These are phyloP conservation scores for Ophiostoma tasmaniense DNA, from an alignment of 2,329 filamentous ascomycete genomes.

Conservation along the genomic window DNA sequence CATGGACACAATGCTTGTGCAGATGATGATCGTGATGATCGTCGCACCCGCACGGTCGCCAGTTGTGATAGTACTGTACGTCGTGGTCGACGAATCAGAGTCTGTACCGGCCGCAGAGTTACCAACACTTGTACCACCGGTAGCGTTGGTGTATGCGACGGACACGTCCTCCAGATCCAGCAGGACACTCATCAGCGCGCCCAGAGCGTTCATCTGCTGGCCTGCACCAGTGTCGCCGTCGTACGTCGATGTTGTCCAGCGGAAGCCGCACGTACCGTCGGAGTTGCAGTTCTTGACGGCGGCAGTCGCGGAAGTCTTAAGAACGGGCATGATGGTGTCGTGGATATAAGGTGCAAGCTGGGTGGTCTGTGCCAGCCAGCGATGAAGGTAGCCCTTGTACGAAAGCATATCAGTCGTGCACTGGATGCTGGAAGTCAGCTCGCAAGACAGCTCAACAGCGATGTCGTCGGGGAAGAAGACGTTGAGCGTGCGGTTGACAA, in stretches of 20 bases:
- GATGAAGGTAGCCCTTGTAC: slow-evolving; percentile 63
- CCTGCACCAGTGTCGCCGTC: slow-evolving; percentile 40
- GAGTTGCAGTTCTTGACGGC: slow-evolving; percentile 53
- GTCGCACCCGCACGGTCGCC: slow-evolving; percentile 35
- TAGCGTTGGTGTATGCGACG: slow-evolving; percentile 31
- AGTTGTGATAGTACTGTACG: slow-evolving; percentile 21
- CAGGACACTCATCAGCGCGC: slow-evolving; percentile 39
- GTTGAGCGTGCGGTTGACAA: slow-evolving; percentile 42
- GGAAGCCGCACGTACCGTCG: slow-evolving; percentile 56
- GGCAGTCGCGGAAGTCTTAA: slow-evolving; percentile 49
- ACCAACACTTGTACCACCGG: slow-evolving; percentile 36
- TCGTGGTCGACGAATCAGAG: not conserved
- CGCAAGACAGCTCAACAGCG: slow-evolving; percentile 61
- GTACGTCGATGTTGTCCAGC: slow-evolving; percentile 43
- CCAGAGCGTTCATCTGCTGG: slow-evolving; percentile 44
- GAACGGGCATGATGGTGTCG: slow-evolving; percentile 46
- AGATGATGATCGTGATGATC: slow-evolving; percentile 31
- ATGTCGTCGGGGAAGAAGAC: slow-evolving; percentile 50
- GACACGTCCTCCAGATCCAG: slow-evolving; percentile 25
- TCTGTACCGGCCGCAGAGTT: slow-evolving; percentile 27
- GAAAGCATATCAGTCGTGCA: slow-evolving; percentile 66
- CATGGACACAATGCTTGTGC: slow-evolving; percentile 28
- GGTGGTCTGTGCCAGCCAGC: slow-evolving; percentile 54
- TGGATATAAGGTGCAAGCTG: slow-evolving; percentile 54
- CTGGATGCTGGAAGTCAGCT: slow-evolving; percentile 33